Evolutionary conservation across 805 yeast species (phyloP).

Genomic region (Candida tammaniensis): DNA sequence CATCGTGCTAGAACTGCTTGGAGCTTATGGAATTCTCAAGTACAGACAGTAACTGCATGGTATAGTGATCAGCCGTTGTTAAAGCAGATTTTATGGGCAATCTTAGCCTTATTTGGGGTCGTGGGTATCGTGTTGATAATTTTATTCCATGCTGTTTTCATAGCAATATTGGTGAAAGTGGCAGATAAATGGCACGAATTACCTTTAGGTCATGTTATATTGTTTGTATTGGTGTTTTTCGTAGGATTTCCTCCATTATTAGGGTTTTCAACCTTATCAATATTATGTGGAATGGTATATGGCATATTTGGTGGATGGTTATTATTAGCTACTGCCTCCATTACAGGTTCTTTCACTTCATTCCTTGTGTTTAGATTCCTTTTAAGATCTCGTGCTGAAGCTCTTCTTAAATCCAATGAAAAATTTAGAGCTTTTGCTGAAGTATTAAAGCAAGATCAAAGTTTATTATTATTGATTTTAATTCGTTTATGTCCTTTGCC

Average conservation of each 20-base stretch:
- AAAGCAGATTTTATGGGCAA: constrained; percentile 15
- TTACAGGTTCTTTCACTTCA: constrained; percentile 72
- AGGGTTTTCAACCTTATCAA: constrained; percentile 72
- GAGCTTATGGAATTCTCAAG: too few relatives aligned
- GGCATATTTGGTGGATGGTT: constrained; percentile 84
- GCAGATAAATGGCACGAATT: constrained; percentile 46
- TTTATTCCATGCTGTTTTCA: constrained; percentile 33
- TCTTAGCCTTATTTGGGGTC: constrained; percentile 18
- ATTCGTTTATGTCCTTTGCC: constrained; percentile 90
- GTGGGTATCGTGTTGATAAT: constrained; percentile 13
- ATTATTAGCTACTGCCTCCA: constrained; percentile 63
- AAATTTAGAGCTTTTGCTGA: constrained; percentile 72
- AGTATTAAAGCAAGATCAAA: constrained; percentile 61
- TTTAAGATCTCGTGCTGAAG: constrained; percentile 54
- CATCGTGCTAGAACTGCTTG: too few relatives aligned
- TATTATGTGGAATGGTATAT: constrained; percentile 74
- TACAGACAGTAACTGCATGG: constrained; percentile 13
- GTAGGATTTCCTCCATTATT: constrained; percentile 90
- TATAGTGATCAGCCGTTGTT: constrained; percentile 15
- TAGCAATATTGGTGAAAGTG: constrained; percentile 34
- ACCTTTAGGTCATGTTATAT: constrained; percentile 39
- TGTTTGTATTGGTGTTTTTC: constrained; percentile 53
- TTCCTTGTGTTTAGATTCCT: constrained; percentile 65
- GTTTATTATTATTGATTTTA: constrained; percentile 62
- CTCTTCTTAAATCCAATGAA: constrained; percentile 58